These are phyloP conservation scores for Wickerhamomyces pijperi DNA, from an alignment of 805 yeast genomes.

Conservation along the genomic window DNA sequence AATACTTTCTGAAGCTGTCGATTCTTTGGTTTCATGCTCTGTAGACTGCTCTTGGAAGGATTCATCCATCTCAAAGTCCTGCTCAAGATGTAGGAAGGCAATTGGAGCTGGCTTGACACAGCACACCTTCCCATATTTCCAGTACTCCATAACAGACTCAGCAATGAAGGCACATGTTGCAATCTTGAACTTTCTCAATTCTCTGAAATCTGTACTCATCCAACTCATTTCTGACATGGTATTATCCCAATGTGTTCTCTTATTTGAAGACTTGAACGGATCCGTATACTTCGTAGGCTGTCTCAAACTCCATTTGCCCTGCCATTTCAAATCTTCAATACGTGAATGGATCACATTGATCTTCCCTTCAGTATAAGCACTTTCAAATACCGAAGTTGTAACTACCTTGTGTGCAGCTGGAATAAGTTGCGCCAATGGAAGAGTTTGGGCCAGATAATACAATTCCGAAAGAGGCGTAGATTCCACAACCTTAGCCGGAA, in stretches of 20 bases:
- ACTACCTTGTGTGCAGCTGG: slow-evolving; percentile 81
- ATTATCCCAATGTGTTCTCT: slow-evolving; percentile 56
- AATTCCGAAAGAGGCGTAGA: slow-evolving; percentile 72
- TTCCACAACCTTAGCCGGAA: slow-evolving; percentile 44
- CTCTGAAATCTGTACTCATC: slow-evolving; percentile 72
- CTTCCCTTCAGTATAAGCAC: slow-evolving; percentile 81
- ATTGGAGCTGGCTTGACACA: slow-evolving; percentile 48
- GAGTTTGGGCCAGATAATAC: slow-evolving; percentile 76
- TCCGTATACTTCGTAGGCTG: slow-evolving; percentile 69
- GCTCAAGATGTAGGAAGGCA: slow-evolving; percentile 11
- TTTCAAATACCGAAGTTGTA: slow-evolving; percentile 75
- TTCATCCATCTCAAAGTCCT: slow-evolving; percentile 6
- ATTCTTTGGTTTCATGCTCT: slow-evolving; percentile 1
- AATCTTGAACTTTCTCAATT: slow-evolving; percentile 55
- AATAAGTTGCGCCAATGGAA: slow-evolving; percentile 71
- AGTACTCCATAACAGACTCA: slow-evolving; percentile 63
- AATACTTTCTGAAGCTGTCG: slow-evolving; percentile 14
- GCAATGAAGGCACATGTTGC: slow-evolving; percentile 65
- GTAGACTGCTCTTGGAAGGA: slow-evolving; percentile 8
- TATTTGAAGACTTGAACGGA: slow-evolving; percentile 35
- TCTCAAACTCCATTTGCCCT: slow-evolving; percentile 81
- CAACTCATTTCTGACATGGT: slow-evolving; percentile 71
- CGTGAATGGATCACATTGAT: slow-evolving; percentile 82
- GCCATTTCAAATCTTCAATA: slow-evolving; percentile 82
- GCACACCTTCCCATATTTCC: slow-evolving; percentile 62